These are phyloP conservation scores for Excoecaria agallocha DNA, from an alignment of 345 rosid genomes.

Conservation along the genomic window DNA sequence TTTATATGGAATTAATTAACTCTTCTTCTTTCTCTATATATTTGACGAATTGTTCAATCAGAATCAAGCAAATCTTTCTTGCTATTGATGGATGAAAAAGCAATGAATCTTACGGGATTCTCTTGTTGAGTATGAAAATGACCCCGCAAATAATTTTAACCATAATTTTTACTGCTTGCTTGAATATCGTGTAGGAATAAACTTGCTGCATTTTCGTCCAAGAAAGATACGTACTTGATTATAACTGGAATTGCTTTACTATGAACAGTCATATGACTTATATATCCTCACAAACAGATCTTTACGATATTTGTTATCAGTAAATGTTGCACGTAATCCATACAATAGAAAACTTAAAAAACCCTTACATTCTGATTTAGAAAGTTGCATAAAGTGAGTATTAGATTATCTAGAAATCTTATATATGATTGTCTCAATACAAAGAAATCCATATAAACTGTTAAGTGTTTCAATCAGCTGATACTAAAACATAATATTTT, in stretches of 20 bases:
- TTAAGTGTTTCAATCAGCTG: too few species aligned
- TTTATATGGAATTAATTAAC: too few species aligned
- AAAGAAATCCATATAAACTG: too few species aligned
- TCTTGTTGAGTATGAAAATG: neutral
- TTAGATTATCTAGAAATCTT: too few species aligned
- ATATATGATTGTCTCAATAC: too few species aligned
- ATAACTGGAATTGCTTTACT: neutral
- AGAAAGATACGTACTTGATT: neutral
- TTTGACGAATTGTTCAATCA: neutral
- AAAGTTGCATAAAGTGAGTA: too few species aligned
- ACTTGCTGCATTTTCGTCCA: neutral
- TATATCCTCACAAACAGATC: too few species aligned
- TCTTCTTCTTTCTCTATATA: neutral
- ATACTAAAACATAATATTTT: too few species aligned
- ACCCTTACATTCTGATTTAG: too few species aligned
- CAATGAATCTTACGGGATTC: neutral
- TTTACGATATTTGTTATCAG: too few species aligned
- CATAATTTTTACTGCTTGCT: neutral
- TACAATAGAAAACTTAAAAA: too few species aligned
- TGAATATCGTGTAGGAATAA: neutral
- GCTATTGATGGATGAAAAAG: neutral
- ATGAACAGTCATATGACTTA: neutral
- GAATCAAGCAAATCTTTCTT: neutral
- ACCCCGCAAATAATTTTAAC: neutral
- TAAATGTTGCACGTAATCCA: too few species aligned